Base-by-base conservation (phyloP, 164 flowering plant species). In the Annona cherimola region DNA sequence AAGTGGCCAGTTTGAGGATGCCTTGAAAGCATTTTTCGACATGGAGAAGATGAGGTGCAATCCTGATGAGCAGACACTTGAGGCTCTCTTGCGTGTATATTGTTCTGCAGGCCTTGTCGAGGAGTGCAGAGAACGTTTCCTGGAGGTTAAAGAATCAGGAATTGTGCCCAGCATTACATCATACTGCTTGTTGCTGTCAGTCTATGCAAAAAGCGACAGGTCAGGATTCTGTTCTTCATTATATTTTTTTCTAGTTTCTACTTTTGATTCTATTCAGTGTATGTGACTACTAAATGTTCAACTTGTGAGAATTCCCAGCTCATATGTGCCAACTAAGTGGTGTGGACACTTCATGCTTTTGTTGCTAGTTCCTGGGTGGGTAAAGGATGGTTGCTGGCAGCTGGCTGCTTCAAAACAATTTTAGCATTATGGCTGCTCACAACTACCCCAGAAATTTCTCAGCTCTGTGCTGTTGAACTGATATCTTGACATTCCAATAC, bases 151-250 rank as follows among this genome's bases (percentile, higher is more conserved):
- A 81, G 86, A 81, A 62, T 83, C 81, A n/a, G 97, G 93, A 74
- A 78, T 84, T 66, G 72, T 88, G 81, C 97, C 99, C 2, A 91
- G 87, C 76, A 82, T 91, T 73, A 87, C 89, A 83, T 88, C 95
- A 81, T 90, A 94, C 79, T 92, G 97, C 70, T 84, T 87, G 90
- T 84, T 92, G 94, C 87, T 94, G 64, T 90, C 95, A n/a, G 88
- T 86, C 69, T 90, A 83, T 82, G 95, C 93, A 63, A 94, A 85
- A 75, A 75, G 72, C 82, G 84, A 89, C 78, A 89, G 97, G 99
- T 94, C 45, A 82, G 86, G 20, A 3, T 69, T 77, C 70, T 45
- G 16, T 14, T 54, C 20, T 16, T 39, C 20, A n/a, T 60, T 68
- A 8, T 67, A 11, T 35, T 61, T 26, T 26, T 26, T 26, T 26